These are phyloP conservation scores for Coelastrella sp. DNA, from an alignment of 139 green algal species.

Conservation along the genomic window DNA sequence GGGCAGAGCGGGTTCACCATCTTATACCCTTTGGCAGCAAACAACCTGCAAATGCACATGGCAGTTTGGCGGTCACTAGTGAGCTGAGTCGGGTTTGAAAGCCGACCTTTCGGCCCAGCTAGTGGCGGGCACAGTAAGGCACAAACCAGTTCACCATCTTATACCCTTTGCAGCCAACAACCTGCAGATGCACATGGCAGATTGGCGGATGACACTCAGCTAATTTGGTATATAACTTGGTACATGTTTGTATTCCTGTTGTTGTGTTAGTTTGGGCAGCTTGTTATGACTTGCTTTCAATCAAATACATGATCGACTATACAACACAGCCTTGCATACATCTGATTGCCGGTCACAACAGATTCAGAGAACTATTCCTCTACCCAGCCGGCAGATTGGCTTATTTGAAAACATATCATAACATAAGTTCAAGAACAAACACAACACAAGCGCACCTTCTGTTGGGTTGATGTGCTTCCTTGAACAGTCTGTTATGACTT, in stretches of 20 bases:
- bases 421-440: background rate
- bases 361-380: background rate
- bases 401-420: background rate
- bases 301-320: no score
- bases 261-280: no score
- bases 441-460: background rate
- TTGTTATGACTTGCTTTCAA: no score
- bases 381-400: background rate
- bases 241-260: no score
- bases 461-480: slow-evolving; percentile 36
- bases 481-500: slow-evolving; percentile 37
- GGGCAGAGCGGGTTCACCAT: slow-evolving; percentile 40
- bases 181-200: background rate
- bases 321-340: no score
- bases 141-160: no score
- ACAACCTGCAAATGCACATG: background rate
- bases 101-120: background rate
- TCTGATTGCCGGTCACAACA: no score
- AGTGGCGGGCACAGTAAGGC: background rate
- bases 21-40: slow-evolving; percentile 20
- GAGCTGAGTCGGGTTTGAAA: background rate
- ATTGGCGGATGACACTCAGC: no score
- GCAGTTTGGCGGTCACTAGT: background rate
- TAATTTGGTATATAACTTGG: no score
- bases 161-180: no score